A percentile compares a stretch with the other conserved stretches of the same genome.
phyloP scores from a whole-genome alignment of 768 basidiomycete species.

The Boletus subcaerulescens region DNA sequence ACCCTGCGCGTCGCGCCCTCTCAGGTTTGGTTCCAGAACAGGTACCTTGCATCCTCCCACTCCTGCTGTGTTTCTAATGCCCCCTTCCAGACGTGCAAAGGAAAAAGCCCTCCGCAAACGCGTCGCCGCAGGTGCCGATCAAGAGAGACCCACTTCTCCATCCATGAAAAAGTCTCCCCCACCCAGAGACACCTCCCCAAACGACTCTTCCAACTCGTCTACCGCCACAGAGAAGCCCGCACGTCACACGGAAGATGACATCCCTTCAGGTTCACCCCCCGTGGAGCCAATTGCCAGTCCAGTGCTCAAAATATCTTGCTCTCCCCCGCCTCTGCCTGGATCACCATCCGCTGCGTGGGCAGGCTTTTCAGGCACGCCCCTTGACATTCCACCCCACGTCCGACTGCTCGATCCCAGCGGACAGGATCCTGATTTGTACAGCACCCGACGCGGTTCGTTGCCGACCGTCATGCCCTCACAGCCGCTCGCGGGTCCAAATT shows the following conservation, averaged over 20 bases:
- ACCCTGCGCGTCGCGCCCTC: conserved; percentile 14
- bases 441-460: conserved; percentile 52
- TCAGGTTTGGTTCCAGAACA: conserved; percentile 92
- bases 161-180: conserved; percentile 10
- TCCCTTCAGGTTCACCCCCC: not conserved
- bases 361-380: conserved; percentile 33
- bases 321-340: conserved; percentile 13
- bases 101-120: conserved; percentile 68
- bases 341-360: conserved; percentile 26
- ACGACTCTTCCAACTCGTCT: conserved; percentile 32
- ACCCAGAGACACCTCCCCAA: conserved; percentile 27
- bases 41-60: conserved; percentile 39
- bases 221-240: conserved; percentile 41
- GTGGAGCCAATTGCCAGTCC: conserved; percentile 10
- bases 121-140: conserved; percentile 31
- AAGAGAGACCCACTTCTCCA: conserved; percentile 5
- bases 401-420: conserved; percentile 21
- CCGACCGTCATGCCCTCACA: conserved; percentile 39
- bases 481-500: conserved; percentile 25
- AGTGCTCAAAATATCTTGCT: conserved; percentile 23
- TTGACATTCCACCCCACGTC: conserved; percentile 22
- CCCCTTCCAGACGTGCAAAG: conserved; percentile 65
- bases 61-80: conserved; percentile 10
- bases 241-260: conserved; percentile 16
- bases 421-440: conserved; percentile 34